Evolutionary conservation across 306 rosid genomes (phyloP), one percentile per base, ranked within the genome.

Genomic region (Argentina anserina): DNA sequence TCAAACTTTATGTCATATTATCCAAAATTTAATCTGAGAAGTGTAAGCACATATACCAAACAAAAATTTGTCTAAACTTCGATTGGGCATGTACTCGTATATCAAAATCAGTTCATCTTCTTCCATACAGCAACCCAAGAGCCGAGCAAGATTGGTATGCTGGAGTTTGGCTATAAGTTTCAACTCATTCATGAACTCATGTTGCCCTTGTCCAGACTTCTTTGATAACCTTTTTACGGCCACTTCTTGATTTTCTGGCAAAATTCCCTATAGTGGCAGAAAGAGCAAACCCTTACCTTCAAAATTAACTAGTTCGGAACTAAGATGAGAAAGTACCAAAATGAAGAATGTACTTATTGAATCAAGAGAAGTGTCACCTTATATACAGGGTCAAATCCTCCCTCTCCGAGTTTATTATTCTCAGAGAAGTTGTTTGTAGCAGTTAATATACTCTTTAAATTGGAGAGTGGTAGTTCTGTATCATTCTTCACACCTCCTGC

Each of bases 381-480:
- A 43, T 81, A 87, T 1, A 89, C 86, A 10, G 86, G 77, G 8
- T 91, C 95, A 39, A 75, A 87, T 28, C 95, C 91, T 31, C 91
- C 95, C 46, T n/a, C 72, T 65, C 91, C 88, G 13, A 83, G 81
- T 70, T 78, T 83, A 62, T 82, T 80, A 42, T 74, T 42, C 21
- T 86, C 74, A 5, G 90, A 84, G 45, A 89, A 86, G 41, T 73
- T 45, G 55, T 86, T 74, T n/a, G 90, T 86, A 0, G 90, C 91
- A 0, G 4, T 69, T 11, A 71, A 7, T 42, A 89, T 71, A 36
- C 80, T 69, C n/a, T 59, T 73, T 34, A 86, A 74, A 77, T 49
- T 8, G 23, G 61, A 86, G 59, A 36, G 55, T 3, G 93, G 84
- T 7, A 89, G 80, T 4, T 74, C 90, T 8, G 79, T 40, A 23